These are phyloP conservation scores for Xylaria sp. DNA, from an alignment of 495 filamentous ascomycete species.

Conservation along the genomic window DNA sequence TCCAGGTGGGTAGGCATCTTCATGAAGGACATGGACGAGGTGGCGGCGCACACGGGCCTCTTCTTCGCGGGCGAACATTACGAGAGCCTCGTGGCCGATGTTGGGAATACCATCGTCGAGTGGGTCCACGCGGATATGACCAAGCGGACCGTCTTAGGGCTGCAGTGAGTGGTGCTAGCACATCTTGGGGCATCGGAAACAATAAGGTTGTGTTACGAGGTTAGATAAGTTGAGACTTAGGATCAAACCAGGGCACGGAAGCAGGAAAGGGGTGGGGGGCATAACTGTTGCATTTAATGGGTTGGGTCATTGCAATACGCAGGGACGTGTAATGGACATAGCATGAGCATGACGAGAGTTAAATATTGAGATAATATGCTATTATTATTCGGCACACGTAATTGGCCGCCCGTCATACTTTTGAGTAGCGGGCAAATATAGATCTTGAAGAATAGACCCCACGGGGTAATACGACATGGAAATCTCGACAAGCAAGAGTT, in stretches of 20 bases:
- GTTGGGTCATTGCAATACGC: background rate
- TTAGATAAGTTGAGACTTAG: background rate
- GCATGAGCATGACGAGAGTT: background rate
- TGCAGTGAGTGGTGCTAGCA: slow-evolving; percentile 22
- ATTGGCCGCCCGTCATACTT: too few species aligned
- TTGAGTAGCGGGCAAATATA: background rate
- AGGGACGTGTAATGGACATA: background rate
- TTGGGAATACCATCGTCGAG: slow-evolving; percentile 68
- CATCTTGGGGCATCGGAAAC: background rate
- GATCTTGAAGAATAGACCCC: background rate
- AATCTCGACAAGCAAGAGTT: background rate
- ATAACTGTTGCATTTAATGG: background rate
- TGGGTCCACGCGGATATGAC: slow-evolving; percentile 71
- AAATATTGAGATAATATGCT: background rate
- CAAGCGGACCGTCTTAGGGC: slow-evolving; percentile 42
- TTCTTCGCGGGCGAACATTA: slow-evolving; percentile 77
- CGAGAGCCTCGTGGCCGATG: slow-evolving; percentile 77
- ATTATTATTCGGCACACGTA: too few species aligned
- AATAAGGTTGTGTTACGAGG: background rate
- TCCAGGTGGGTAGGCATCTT: slow-evolving; percentile 75
- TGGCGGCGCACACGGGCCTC: slow-evolving; percentile 82
- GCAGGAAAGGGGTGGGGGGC: background rate
- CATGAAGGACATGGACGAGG: slow-evolving; percentile 85
- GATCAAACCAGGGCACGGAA: background rate
- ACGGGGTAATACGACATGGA: background rate